Conservation (phyloP, 768 basidiomycete genomes). For the Boletus reticuloceps region DNA sequence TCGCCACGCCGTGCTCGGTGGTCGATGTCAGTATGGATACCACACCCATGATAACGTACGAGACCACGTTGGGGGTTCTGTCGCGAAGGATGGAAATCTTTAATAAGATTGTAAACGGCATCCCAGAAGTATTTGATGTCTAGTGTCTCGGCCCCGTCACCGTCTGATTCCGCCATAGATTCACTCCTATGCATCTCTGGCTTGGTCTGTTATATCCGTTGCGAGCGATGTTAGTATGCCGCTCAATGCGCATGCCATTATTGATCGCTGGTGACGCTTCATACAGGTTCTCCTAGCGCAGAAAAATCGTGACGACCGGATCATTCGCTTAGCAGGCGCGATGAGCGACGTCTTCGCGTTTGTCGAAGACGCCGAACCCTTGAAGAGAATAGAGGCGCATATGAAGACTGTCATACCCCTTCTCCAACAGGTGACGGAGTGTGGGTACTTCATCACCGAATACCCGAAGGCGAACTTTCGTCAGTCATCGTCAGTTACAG, state of each 20-base stretch:
- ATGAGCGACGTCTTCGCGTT: background rate
- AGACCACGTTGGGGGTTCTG: no score
- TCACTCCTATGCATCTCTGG: background rate
- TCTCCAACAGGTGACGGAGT: background rate
- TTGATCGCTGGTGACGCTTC: background rate
- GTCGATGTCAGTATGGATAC: no score
- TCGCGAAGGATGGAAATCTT: no score
- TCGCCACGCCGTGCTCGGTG: background rate
- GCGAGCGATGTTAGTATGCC: background rate
- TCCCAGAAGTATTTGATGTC: background rate
- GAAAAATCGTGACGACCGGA: background rate
- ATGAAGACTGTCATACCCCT: background rate
- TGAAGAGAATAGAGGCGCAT: background rate
- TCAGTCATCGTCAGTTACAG: background rate
- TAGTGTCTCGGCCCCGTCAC: background rate
- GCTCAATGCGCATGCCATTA: background rate
- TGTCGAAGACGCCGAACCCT: background rate
- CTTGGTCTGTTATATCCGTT: background rate
- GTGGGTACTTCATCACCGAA: background rate
- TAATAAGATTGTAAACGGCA: background rate
- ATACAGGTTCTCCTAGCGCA: background rate
- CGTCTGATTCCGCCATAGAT: background rate
- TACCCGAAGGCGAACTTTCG: background rate
- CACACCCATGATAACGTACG: no score
- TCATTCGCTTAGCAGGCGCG: background rate